Conservation (phyloP, 345 rosid genomes). For the Bruguiera gymnorhiza region DNA sequence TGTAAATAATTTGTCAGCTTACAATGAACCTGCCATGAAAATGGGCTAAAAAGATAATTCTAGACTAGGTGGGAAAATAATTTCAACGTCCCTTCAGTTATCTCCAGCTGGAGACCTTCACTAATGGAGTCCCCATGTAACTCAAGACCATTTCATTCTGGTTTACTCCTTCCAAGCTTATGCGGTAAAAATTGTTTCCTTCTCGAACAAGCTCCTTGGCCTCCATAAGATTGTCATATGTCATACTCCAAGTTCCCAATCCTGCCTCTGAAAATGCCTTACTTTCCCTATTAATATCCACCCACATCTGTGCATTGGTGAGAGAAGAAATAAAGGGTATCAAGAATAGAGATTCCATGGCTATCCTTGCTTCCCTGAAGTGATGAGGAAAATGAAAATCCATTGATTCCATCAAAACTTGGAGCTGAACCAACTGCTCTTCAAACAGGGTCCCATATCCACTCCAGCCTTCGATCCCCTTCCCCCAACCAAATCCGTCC, state of each 20-base stretch:
- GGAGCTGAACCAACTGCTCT: constrained; percentile 20
- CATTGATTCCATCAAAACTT: constrained; percentile 33
- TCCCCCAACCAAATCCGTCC: constrained; percentile 25
- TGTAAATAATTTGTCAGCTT: too few species aligned
- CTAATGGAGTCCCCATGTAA: constrained; percentile 31
- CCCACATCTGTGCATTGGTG: constrained; percentile 14
- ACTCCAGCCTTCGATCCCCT: constrained; percentile 3
- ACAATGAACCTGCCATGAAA: too few species aligned
- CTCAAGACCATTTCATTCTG: constrained; percentile 33
- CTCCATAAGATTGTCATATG: constrained; percentile 22
- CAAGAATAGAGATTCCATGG: constrained; percentile 39
- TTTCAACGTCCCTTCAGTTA: not conserved
- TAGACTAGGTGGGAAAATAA: too few species aligned
- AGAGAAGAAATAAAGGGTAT: constrained; percentile 28
- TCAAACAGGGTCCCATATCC: constrained; percentile 28
- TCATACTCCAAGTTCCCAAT: constrained; percentile 26
- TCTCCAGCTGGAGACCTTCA: constrained; percentile 40
- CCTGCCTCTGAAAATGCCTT: constrained; percentile 20
- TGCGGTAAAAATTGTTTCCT: constrained; percentile 25
- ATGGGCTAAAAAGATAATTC: too few species aligned
- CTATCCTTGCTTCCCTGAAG: constrained; percentile 41
- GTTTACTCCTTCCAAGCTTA: constrained; percentile 19
- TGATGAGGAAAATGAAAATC: constrained; percentile 31
- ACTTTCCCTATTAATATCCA: constrained; percentile 10
- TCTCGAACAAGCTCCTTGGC: constrained; percentile 37